Percentiles rank a stretch among this genome's conserved stretches.
Conservation (phyloP, 2,329 filamentous ascomycete genomes). For the Colletotrichum neosansevieriae region DNA sequence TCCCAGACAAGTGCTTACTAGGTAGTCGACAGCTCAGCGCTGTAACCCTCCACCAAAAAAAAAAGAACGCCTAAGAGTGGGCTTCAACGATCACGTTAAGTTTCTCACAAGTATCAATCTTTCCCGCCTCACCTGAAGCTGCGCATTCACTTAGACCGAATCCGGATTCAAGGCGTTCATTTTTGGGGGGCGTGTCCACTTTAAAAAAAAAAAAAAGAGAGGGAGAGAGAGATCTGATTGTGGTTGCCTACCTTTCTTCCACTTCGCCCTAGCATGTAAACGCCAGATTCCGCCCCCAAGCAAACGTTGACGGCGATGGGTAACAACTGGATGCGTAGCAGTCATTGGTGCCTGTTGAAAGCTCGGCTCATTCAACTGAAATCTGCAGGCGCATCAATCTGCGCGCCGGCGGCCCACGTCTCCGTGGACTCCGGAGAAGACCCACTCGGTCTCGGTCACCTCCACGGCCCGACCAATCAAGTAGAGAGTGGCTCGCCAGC, state of each 20-base stretch:
- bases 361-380: constrained; percentile 9
- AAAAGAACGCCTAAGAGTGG: not conserved
- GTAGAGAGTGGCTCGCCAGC: too few species aligned
- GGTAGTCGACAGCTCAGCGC: constrained; percentile 3
- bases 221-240: too few species aligned
- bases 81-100: not conserved
- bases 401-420: not conserved
- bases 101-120: not conserved
- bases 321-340: not conserved
- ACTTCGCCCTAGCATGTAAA: not conserved
- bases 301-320: not conserved
- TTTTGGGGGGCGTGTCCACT: constrained; percentile 2
- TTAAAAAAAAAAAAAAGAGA: too few species aligned
- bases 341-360: too few species aligned
- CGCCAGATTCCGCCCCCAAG: not conserved
- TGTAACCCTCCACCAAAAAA: too few species aligned
- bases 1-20: constrained; percentile 23
- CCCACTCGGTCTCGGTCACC: not conserved
- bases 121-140: not conserved
- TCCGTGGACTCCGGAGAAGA: not conserved
- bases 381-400: not conserved
- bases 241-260: not conserved
- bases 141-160: not conserved
- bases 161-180: not conserved
- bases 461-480: too few species aligned